Percentiles rank a stretch among this genome's conserved stretches.
Evolutionary conservation across 441 rosid species (phyloP).

Genomic region (Erodium trifolium): DNA sequence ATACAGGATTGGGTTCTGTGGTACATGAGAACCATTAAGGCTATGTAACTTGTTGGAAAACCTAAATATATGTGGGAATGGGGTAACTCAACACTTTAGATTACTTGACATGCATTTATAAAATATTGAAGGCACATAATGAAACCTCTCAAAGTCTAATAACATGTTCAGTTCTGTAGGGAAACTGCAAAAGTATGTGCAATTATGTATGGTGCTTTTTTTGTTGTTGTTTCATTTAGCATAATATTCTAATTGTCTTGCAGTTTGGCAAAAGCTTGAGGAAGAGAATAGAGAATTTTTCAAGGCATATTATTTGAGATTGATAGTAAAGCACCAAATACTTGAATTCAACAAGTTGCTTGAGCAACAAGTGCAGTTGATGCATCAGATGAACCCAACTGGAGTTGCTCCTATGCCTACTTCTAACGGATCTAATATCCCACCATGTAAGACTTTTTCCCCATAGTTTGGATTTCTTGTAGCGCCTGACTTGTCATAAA

Average conservation of each 20-base stretch:
- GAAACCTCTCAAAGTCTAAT: background rate
- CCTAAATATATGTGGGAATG: background rate
- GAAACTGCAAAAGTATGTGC: background rate
- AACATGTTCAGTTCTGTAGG: background rate
- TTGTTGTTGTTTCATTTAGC: background rate
- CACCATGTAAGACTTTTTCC: conserved; percentile 46
- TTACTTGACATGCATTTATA: background rate
- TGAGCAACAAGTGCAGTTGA: conserved; percentile 76
- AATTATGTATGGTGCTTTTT: background rate
- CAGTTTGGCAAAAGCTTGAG: conserved; percentile 99
- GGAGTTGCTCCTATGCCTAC: conserved; percentile 47
- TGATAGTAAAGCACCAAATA: conserved; percentile 87
- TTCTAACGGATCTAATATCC: conserved; percentile 67
- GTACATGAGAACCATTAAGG: background rate
- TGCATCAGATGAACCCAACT: conserved; percentile 60
- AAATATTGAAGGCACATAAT: background rate
- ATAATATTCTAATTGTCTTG: conserved; percentile 19
- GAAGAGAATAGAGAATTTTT: conserved; percentile 96
- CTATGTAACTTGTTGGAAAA: background rate
- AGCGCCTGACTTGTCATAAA: background rate
- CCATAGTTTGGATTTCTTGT: conserved; percentile 2
- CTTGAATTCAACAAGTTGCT: conserved; percentile 89
- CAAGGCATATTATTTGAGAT: conserved; percentile 78
- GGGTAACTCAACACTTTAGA: background rate
- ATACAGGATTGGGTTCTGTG: background rate